Base-by-base conservation (phyloP, 139 green algal genomes). In the Chlorella ohadii region DNA sequence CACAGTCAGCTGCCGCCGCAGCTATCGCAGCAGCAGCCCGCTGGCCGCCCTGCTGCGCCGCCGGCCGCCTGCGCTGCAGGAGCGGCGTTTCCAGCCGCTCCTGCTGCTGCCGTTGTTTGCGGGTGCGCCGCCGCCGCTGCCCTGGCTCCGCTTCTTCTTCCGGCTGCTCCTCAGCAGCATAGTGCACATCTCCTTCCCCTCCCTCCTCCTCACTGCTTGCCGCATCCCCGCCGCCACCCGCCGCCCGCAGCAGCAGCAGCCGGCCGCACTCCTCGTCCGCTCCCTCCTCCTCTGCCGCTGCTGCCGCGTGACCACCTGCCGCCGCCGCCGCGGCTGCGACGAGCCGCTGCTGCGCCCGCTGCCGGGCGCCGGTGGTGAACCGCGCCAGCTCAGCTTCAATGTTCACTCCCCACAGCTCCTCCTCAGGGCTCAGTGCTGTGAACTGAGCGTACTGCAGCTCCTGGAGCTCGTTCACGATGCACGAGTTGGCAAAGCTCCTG, bases 341-440 rank as follows among this genome's bases (percentile, higher is more conserved):
- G 12, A 59, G 0, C 25, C 41, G 23, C 15, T 12, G 41, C 20
- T 28, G 25, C 71, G 23, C 41, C n/a, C 51, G 51, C 31, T 51
- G 1, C 1, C 31, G 19, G 4, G 47, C 23, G 23, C 23, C 23
- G 9, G 73, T 19, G 23, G 51, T 56, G 19, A 41, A 67, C n/a
- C 5, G 9, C 4, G 44, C 68, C 39, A 80, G 73, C 47, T 66
- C 73, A 33, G 17, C 51, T 4, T 22, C n/a, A 20, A 44, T 23
- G 33, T 80, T 22, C 73, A 80, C 73, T 4, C 73, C 73, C 31
- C 44, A 19, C 73, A 47, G 13, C 73, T 59, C 27, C 51, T 80
- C 73, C 47, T 80, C 19, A 5, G 31, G n/a, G 2, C 51, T 27
- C 6, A 67, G 73, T 0, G 33, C 19, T 4, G 51, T 67, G 31